These are phyloP conservation scores for Colletotrichum gloeosporioides DNA, from an alignment of 2,329 filamentous ascomycete species.

Conservation along the genomic window DNA sequence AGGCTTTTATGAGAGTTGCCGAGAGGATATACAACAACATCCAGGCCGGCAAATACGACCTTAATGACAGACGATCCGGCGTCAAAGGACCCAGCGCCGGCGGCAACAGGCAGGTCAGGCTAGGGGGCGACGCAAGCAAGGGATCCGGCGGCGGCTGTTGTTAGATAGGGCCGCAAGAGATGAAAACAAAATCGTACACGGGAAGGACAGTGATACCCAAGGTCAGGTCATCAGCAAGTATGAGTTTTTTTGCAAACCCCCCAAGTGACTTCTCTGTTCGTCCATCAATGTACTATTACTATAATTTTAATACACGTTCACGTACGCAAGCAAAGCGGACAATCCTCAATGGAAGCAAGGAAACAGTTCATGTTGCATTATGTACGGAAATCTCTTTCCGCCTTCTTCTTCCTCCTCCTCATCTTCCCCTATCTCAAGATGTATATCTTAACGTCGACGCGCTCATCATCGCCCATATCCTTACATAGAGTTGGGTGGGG, in stretches of 20 bases:
- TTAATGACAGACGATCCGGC: constrained; percentile 90
- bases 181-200: background rate
- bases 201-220: constrained; percentile 21
- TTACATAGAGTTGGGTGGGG: constrained; percentile 4
- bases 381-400: constrained; percentile 8
- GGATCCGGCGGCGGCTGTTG: constrained; percentile 52
- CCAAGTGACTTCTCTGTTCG: background rate
- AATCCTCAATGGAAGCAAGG: background rate
- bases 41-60: constrained; percentile 90
- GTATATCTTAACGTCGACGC: background rate
- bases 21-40: constrained; percentile 98
- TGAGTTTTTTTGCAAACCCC: background rate
- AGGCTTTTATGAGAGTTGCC: constrained; percentile 90
- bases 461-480: background rate
- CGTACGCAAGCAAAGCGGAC: background rate
- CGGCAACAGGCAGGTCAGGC: constrained; percentile 50
- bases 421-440: background rate
- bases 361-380: constrained; percentile 20
- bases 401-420: background rate
- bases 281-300: constrained; percentile 14
- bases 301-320: constrained; percentile 15
- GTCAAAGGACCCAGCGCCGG: constrained; percentile 76
- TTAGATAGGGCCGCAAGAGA: constrained; percentile 31
- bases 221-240: constrained; percentile 7
- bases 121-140: constrained; percentile 45